These are phyloP conservation scores for Diaporthe sp. DNA, from an alignment of 2,329 filamentous ascomycete species.

Conservation along the genomic window DNA sequence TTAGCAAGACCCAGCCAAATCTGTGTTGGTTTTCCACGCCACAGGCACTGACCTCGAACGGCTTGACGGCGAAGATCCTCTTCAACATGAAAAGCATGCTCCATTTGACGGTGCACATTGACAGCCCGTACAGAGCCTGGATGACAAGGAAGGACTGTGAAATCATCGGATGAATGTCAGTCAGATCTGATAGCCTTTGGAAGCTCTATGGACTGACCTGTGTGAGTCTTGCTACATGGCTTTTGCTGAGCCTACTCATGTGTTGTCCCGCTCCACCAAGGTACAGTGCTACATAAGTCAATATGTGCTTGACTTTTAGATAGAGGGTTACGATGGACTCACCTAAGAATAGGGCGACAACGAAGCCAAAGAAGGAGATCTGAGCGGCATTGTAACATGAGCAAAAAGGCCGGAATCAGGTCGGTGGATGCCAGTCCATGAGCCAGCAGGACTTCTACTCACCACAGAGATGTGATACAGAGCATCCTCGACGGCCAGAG, in stretches of 20 bases:
- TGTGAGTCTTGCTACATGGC: constrained; percentile 33
- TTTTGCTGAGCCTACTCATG: constrained; percentile 28
- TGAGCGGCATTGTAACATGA: neutral
- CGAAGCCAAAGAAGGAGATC: constrained; percentile 32
- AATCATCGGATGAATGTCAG: neutral
- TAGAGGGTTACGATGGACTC: neutral
- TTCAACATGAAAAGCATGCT: constrained; percentile 39
- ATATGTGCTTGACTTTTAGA: neutral
- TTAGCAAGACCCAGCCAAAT: neutral
- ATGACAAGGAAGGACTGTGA: constrained; percentile 34
- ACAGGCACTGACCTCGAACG: constrained; percentile 26
- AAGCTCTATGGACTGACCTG: constrained; percentile 18
- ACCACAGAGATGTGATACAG: constrained; percentile 29
- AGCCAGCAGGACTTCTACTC: neutral
- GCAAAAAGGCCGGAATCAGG: neutral
- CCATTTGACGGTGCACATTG: constrained; percentile 38
- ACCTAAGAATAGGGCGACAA: constrained; percentile 29
- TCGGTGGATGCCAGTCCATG: neutral
- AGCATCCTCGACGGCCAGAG: constrained; percentile 27
- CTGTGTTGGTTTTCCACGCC: neutral
- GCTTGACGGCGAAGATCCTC: constrained; percentile 35
- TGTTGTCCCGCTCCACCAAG: constrained; percentile 35
- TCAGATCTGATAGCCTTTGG: neutral
- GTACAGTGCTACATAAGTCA: constrained; percentile 6
- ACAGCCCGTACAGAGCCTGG: constrained; percentile 30